These are phyloP conservation scores for Xylaria cubensis DNA, from an alignment of 495 filamentous ascomycete species.

Conservation along the genomic window DNA sequence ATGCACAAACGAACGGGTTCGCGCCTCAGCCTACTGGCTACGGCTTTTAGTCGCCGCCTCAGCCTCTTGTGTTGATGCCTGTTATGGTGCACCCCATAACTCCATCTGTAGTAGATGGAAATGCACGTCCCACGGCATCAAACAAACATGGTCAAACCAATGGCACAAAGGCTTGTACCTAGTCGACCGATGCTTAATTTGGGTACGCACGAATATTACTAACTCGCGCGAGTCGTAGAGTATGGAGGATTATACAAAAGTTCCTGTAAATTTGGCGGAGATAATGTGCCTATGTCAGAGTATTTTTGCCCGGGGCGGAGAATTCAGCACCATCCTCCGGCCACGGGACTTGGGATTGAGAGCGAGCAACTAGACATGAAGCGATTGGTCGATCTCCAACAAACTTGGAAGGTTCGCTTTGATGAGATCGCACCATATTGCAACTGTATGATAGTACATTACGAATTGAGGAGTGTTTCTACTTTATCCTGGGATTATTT, in stretches of 20 bases:
- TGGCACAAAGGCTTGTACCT: not conserved
- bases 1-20: slow-evolving; percentile 78
- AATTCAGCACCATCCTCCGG: not conserved
- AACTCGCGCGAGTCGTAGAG: slow-evolving; percentile 8
- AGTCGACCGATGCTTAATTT: not conserved
- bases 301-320: slow-evolving; percentile 1
- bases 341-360: not conserved
- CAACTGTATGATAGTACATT: slow-evolving; percentile 33
- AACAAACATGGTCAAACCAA: not conserved
- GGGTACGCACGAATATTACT: not conserved
- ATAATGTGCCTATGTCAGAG: slow-evolving; percentile 19
- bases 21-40: slow-evolving; percentile 81
- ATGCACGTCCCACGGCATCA: not conserved
- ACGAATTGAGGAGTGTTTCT: slow-evolving; percentile 31
- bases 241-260: slow-evolving; percentile 20
- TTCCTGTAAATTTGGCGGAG: slow-evolving; percentile 22
- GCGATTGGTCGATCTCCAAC: slow-evolving; percentile 13
- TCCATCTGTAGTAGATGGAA: slow-evolving; percentile 6
- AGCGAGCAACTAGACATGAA: not conserved
- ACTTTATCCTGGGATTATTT: not conserved
- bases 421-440: slow-evolving; percentile 17
- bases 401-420: not conserved
- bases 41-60: slow-evolving; percentile 47
- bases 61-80: slow-evolving; percentile 11
- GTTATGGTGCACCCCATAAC: slow-evolving; percentile 8